Conservation (phyloP, 2,329 filamentous ascomycete genomes). For the Lecanicillium sp. region DNA sequence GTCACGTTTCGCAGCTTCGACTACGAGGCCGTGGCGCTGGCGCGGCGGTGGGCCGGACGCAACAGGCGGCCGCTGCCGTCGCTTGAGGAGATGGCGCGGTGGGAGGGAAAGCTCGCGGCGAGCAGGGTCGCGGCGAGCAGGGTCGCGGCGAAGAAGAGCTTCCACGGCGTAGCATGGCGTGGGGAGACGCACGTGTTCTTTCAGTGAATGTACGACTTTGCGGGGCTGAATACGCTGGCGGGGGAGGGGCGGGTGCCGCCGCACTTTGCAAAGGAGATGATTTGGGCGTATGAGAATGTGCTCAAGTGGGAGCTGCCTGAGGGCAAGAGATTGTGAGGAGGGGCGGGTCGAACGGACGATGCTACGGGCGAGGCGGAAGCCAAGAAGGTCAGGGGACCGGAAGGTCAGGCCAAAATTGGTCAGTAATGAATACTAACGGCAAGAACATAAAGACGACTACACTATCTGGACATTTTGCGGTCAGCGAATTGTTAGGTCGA, state of each 20-base stretch:
- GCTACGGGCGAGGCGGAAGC: too few species aligned
- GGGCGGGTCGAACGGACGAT: too few species aligned
- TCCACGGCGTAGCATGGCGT: constrained; percentile 50
- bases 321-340: not conserved
- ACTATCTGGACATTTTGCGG: too few species aligned
- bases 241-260: constrained; percentile 44
- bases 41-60: constrained; percentile 40
- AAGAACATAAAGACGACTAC: too few species aligned
- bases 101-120: constrained; percentile 38
- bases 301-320: constrained; percentile 30
- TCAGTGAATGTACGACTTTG: constrained; percentile 38
- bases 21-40: constrained; percentile 49
- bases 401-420: too few species aligned
- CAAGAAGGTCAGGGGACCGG: too few species aligned
- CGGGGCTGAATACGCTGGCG: constrained; percentile 41
- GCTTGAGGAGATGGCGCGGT: constrained; percentile 33
- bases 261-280: constrained; percentile 33
- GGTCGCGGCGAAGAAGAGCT: constrained; percentile 31
- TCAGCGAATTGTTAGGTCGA: too few species aligned
- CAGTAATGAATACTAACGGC: too few species aligned
- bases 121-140: constrained; percentile 24
- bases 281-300: constrained; percentile 43
- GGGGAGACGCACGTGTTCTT: constrained; percentile 46
- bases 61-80: constrained; percentile 34
- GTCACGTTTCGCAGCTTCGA: constrained; percentile 44